These are phyloP conservation scores for Irpex sp. DNA, from an alignment of 1,284 basidiomycete genomes.

Conservation along the genomic window DNA sequence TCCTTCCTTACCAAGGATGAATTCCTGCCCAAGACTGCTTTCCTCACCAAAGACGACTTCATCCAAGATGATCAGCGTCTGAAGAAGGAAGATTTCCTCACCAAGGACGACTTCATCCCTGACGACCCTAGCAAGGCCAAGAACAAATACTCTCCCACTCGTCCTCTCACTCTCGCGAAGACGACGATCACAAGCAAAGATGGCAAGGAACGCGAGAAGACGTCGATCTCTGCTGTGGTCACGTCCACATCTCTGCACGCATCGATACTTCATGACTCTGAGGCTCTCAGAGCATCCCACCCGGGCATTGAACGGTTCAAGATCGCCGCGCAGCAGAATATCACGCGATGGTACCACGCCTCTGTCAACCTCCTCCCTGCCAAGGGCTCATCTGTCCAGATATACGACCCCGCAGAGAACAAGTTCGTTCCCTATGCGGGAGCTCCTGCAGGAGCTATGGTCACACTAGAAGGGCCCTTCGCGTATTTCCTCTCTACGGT, in stretches of 20 bases:
- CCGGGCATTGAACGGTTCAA: constrained; percentile 86
- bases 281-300: constrained; percentile 59
- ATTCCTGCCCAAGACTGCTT: neutral
- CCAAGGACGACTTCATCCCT: neutral
- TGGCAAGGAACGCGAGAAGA: constrained; percentile 7
- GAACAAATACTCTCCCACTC: constrained; percentile 23
- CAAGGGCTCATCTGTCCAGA: constrained; percentile 38
- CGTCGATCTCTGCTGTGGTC: constrained; percentile 53
- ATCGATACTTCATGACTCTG: constrained; percentile 77
- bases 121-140: neutral
- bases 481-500: constrained; percentile 80
- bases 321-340: constrained; percentile 75
- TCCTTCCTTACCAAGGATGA: neutral
- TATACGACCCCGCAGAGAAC: constrained; percentile 52
- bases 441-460: constrained; percentile 2
- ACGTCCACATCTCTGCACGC: constrained; percentile 86
- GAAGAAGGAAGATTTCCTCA: neutral
- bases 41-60: neutral
- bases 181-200: constrained; percentile 34
- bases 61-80: neutral
- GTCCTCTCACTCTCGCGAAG: constrained; percentile 54
- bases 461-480: constrained; percentile 73
- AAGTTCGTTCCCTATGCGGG: constrained; percentile 42
- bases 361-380: constrained; percentile 42
- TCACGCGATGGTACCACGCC: constrained; percentile 66